phyloP scores from a whole-genome alignment of 2,329 filamentous ascomycete species.

The Didymella pomorum region DNA sequence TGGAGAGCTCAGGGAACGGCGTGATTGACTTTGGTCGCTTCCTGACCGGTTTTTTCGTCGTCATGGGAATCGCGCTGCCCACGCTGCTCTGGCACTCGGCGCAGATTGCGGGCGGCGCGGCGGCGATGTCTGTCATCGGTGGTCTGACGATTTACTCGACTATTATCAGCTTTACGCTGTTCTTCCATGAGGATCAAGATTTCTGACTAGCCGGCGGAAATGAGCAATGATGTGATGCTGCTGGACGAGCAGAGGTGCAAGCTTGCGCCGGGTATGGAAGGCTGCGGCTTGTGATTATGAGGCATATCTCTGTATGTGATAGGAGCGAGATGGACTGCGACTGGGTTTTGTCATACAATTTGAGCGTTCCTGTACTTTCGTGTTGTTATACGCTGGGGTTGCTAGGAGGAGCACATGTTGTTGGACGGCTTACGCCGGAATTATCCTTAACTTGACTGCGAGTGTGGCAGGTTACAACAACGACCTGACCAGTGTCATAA shows the following conservation, averaged over 20 bases:
- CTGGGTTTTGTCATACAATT: conserved; percentile 24
- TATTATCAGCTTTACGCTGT: conserved; percentile 97
- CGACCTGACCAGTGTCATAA: conserved; percentile 3
- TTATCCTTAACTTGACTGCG: conserved; percentile 9
- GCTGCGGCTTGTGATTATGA: conserved; percentile 12
- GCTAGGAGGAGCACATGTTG: conserved; percentile 1
- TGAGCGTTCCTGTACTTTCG: conserved; percentile 42
- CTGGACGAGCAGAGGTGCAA: neutral
- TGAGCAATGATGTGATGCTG: conserved; percentile 24
- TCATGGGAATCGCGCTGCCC: conserved; percentile 96
- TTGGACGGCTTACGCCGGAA: conserved; percentile 3
- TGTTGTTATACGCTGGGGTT: conserved; percentile 23
- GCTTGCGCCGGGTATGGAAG: neutral
- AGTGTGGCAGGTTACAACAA: neutral
- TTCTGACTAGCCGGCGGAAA: conserved; percentile 66
- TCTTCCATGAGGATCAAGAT: conserved; percentile 97
- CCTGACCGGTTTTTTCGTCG: conserved; percentile 91
- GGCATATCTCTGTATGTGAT: conserved; percentile 11
- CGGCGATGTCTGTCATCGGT: conserved; percentile 93
- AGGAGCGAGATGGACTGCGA: conserved; percentile 10
- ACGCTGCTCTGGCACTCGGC: conserved; percentile 85
- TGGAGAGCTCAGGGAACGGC: conserved; percentile 81
- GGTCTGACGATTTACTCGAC: conserved; percentile 96
- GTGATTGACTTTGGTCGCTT: conserved; percentile 94
- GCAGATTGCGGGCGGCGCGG: conserved; percentile 82